Percentiles rank a stretch among this genome's conserved stretches.
Evolutionary conservation across 495 filamentous ascomycete species (phyloP).

Genomic region (Xylaria venustula): DNA sequence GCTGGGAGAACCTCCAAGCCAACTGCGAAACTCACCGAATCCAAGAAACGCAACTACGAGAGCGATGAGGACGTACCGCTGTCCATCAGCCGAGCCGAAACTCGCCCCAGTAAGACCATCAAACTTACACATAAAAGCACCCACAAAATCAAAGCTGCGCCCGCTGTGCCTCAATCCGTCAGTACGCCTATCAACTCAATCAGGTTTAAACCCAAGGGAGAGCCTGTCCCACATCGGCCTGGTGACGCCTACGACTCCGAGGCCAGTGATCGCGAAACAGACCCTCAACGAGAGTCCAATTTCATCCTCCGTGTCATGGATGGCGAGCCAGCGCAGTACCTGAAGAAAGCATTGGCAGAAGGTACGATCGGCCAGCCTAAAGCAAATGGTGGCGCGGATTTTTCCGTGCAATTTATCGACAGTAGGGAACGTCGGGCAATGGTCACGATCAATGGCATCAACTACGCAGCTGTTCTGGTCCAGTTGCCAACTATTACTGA

Average conservation of each 20-base stretch:
- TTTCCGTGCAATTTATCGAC: conserved; percentile 76
- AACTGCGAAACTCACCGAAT: conserved; percentile 40
- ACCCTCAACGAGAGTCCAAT: conserved; percentile 83
- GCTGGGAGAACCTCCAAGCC: conserved; percentile 48
- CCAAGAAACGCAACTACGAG: conserved; percentile 44
- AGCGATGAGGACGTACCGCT: conserved; percentile 41
- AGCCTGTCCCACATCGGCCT: conserved; percentile 59
- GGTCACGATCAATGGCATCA: conserved; percentile 63
- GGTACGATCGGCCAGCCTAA: conserved; percentile 65
- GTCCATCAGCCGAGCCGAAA: conserved; percentile 23
- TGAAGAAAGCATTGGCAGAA: conserved; percentile 68
- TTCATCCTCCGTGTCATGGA: conserved; percentile 87
- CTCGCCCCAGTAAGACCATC: conserved; percentile 36
- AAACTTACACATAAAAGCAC: conserved; percentile 21
- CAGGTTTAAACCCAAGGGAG: conserved; percentile 57
- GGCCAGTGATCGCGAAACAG: conserved; percentile 81
- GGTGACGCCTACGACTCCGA: conserved; percentile 98
- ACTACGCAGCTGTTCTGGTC: conserved; percentile 79
- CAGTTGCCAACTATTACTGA: conserved; percentile 92
- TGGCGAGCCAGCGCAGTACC: conserved; percentile 78
- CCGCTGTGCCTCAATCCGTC: conserved; percentile 2
- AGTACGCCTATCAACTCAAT: conserved; percentile 42
- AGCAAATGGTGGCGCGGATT: conserved; percentile 62
- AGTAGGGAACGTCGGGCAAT: conserved; percentile 71
- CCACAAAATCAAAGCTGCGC: conserved; percentile 23